A percentile compares a stretch with the other conserved stretches of the same genome.
Evolutionary conservation across 768 basidiomycete genomes (phyloP).

Genomic region (Antrodiella citrinella): DNA sequence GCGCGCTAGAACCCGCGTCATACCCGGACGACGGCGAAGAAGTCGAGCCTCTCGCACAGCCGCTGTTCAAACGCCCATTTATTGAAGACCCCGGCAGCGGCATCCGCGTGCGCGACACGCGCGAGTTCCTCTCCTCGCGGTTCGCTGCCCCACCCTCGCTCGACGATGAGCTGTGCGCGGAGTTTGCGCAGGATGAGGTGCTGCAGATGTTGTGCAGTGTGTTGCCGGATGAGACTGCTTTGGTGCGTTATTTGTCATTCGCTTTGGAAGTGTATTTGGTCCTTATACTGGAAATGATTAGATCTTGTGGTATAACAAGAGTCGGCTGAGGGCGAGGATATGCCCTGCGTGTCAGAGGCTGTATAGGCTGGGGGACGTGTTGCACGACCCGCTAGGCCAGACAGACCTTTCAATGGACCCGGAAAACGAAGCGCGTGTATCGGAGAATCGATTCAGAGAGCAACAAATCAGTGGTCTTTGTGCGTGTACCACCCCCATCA

Average conservation of each 20-base stretch:
- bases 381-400: conserved; percentile 33
- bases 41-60: conserved; percentile 7
- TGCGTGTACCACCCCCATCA: conserved; percentile 35
- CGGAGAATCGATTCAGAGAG: conserved; percentile 34
- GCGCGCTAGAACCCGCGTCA: neutral
- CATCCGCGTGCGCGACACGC: conserved; percentile 61
- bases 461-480: conserved; percentile 74
- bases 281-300: conserved; percentile 16
- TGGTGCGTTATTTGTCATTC: conserved; percentile 37
- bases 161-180: conserved; percentile 62
- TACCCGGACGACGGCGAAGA: conserved; percentile 1
- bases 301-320: conserved; percentile 86
- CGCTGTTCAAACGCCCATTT: conserved; percentile 35
- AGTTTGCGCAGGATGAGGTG: conserved; percentile 71
- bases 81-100: conserved; percentile 77
- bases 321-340: conserved; percentile 56
- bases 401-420: neutral
- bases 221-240: conserved; percentile 62
- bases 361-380: conserved; percentile 59
- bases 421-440: conserved; percentile 12
- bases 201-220: conserved; percentile 63
- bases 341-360: conserved; percentile 74
- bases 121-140: conserved; percentile 55
- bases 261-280: neutral
- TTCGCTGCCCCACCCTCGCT: conserved; percentile 60